These are phyloP conservation scores for Pinus albicaulis DNA, from an alignment of 75 land plant species.

Conservation along the genomic window DNA sequence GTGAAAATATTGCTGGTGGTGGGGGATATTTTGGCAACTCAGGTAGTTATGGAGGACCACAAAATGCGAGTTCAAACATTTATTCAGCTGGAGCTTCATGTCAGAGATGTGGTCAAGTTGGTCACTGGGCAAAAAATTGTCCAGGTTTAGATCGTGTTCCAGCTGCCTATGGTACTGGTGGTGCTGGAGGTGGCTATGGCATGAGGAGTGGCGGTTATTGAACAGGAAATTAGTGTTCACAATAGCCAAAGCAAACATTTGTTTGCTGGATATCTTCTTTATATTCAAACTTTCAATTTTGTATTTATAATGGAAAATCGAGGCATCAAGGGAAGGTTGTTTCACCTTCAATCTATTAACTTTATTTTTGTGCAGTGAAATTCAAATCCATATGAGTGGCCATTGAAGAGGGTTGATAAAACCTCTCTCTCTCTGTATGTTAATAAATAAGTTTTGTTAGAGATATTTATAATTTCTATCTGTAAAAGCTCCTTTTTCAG, in stretches of 20 bases:
- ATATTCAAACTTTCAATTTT: background rate
- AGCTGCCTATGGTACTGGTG: background rate
- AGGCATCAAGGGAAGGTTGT: no score
- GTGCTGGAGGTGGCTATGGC: slow-evolving; percentile 16
- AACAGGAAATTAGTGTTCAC: background rate
- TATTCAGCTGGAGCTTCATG: slow-evolving; percentile 12
- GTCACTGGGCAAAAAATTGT: slow-evolving; percentile 62
- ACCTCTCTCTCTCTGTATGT: background rate
- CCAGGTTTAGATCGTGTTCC: slow-evolving; percentile 22
- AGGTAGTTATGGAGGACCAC: slow-evolving; percentile 16
- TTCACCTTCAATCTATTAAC: background rate
- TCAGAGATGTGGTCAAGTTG: slow-evolving; percentile 35
- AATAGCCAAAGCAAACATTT: background rate
- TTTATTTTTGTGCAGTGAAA: background rate
- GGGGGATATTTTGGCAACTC: slow-evolving; percentile 21
- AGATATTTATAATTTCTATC: background rate
- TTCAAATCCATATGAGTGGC: no score
- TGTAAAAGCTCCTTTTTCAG: background rate
- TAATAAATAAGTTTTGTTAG: background rate
- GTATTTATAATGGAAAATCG: background rate
- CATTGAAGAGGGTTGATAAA: no score
- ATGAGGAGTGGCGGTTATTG: slow-evolving; percentile 1
- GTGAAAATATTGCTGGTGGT: slow-evolving; percentile 20
- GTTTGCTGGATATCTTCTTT: background rate
- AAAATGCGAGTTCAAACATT: background rate